Percentiles rank a stretch among this genome's conserved stretches.
Conservation (phyloP, 1,284 basidiomycete genomes). For the Thecaphora frezii region DNA sequence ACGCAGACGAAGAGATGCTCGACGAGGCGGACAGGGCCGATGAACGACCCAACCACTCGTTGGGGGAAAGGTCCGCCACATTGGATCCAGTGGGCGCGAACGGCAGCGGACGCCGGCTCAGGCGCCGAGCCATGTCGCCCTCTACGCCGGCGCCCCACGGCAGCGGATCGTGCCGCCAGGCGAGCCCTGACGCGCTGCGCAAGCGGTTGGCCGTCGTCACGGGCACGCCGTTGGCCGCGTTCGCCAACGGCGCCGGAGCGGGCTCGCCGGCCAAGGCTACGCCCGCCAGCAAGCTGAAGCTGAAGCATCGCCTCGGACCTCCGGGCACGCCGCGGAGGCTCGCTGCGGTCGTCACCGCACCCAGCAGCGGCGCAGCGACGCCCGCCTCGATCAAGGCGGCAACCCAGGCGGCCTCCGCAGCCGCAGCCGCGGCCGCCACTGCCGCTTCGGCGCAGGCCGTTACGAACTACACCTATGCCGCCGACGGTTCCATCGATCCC, state of each 20-base stretch:
- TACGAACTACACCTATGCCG: conserved; percentile 23
- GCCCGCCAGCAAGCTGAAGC: conserved; percentile 20
- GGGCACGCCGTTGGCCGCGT: conserved; percentile 18
- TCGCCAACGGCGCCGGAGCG: neutral
- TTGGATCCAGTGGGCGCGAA: conserved; percentile 7
- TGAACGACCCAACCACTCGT: conserved; percentile 5
- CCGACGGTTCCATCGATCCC: conserved; percentile 43
- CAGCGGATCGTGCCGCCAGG: conserved; percentile 7
- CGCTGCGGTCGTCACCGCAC: conserved; percentile 6
- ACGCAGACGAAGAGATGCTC: conserved; percentile 15
- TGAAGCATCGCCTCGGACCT: conserved; percentile 27
- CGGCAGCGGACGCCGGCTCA: conserved; percentile 16
- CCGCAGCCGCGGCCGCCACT: too few relatives aligned
- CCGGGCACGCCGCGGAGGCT: conserved; percentile 31
- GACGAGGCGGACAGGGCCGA: conserved; percentile 11
- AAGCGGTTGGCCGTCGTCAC: conserved; percentile 30
- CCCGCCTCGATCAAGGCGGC: conserved; percentile 5
- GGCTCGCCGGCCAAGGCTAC: neutral
- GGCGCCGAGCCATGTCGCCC: conserved; percentile 13
- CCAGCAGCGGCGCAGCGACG: conserved; percentile 12
- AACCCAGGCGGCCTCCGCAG: neutral
- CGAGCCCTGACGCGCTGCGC: conserved; percentile 28
- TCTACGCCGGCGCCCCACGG: too few relatives aligned
- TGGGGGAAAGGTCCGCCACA: conserved; percentile 19
- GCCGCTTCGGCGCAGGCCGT: conserved; percentile 2